Evolutionary conservation across 768 basidiomycete species (phyloP).

Genomic region (Boletus speciosus): DNA sequence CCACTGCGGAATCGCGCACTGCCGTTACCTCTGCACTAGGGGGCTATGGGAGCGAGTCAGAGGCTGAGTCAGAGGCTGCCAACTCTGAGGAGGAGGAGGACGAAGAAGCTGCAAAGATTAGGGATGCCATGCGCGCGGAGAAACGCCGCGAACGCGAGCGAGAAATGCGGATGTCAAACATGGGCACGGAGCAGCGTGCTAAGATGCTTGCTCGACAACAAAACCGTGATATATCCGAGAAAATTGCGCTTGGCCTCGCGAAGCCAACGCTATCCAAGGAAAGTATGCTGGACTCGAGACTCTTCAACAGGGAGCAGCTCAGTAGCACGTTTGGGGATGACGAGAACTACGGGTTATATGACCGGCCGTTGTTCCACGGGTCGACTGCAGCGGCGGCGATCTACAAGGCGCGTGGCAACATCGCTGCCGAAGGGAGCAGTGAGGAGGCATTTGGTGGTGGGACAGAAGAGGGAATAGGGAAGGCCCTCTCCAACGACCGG

Average conservation of each 20-base stretch:
- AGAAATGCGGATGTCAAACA: constrained; percentile 98
- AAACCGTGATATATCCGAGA: constrained; percentile 99
- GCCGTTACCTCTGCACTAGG: constrained; percentile 75
- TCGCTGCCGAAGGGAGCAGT: constrained; percentile 62
- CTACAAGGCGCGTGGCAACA: constrained; percentile 92
- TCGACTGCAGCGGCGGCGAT: constrained; percentile 99
- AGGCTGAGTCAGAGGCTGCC: constrained; percentile 41
- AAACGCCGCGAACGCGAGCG: constrained; percentile 92
- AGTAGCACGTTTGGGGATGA: constrained; percentile 81
- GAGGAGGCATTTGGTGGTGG: constrained; percentile 94
- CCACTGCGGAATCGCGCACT: constrained; percentile 62
- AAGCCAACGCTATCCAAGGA: constrained; percentile 97
- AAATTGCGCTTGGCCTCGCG: constrained; percentile 95
- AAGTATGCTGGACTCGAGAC: constrained; percentile 92
- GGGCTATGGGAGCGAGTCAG: constrained; percentile 83
- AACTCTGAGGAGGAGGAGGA: constrained; percentile 62
- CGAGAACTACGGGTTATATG: constrained; percentile 93
- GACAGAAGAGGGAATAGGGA: constrained; percentile 90
- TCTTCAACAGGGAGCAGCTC: constrained; percentile 96
- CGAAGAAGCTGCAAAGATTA: constrained; percentile 79
- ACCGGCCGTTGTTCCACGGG: constrained; percentile 92
- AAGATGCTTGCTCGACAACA: constrained; percentile 95
- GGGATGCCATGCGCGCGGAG: constrained; percentile 88
- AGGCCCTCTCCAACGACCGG: constrained; percentile 89
- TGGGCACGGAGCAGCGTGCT: constrained; percentile 95